Evolutionary conservation across 177 flowering plant genomes (phyloP).

Genomic region (Tripterygium wilfordii): DNA sequence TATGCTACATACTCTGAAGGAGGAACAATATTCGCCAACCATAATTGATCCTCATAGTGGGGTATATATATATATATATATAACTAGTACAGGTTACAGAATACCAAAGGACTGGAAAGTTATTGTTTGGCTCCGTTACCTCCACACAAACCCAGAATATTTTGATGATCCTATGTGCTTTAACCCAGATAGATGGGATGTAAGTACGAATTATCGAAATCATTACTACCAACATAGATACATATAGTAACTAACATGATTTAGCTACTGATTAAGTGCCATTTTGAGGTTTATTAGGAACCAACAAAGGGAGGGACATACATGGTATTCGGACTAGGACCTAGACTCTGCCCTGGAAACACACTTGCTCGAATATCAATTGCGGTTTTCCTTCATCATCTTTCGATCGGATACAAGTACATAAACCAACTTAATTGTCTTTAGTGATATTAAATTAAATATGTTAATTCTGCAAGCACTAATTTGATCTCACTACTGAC

Average conservation of each 20-base stretch:
- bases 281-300: too few species aligned
- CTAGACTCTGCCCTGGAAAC: constrained; percentile 45
- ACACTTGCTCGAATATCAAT: constrained; percentile 41
- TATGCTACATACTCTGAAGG: too few species aligned
- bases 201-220: constrained; percentile 15
- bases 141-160: constrained; percentile 48
- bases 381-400: constrained; percentile 36
- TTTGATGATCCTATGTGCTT: constrained; percentile 48
- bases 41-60: too few species aligned
- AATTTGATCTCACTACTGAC: background rate
- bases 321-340: constrained; percentile 45
- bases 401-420: constrained; percentile 38
- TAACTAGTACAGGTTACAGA: constrained; percentile 48
- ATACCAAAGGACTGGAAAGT: constrained; percentile 52
- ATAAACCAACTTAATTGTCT: background rate
- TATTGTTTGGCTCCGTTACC: constrained; percentile 29
- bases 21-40: too few species aligned
- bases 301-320: constrained; percentile 32
- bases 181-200: constrained; percentile 60
- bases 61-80: too few species aligned
- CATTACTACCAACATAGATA: background rate
- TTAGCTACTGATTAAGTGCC: too few species aligned
- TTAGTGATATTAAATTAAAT: background rate
- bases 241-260: background rate
- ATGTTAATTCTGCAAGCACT: background rate